A percentile compares a stretch with the other conserved stretches of the same genome.
These are phyloP conservation scores for Dactylella cylindrospora DNA, from an alignment of 2,329 filamentous ascomycete species.

Conservation along the genomic window DNA sequence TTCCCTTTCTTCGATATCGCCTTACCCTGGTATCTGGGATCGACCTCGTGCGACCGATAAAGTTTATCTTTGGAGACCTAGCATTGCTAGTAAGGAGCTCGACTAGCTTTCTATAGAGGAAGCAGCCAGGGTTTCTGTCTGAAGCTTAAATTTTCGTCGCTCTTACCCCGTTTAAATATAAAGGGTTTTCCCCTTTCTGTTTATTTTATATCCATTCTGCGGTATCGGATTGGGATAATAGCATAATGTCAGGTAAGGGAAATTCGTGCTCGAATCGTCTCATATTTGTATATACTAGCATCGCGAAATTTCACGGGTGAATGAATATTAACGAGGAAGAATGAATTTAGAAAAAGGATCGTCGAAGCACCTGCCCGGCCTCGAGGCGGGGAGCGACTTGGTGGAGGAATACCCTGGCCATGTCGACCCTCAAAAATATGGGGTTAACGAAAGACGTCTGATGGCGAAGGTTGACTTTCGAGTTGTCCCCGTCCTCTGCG, in stretches of 20 bases:
- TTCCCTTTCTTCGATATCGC: slow-evolving; percentile 26
- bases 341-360: slow-evolving; percentile 32
- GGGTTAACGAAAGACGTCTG: slow-evolving; percentile 60
- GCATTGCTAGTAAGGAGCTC: slow-evolving; percentile 11
- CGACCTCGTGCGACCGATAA: slow-evolving; percentile 36
- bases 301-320: no score
- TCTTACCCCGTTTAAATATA: background rate
- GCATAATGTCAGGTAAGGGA: slow-evolving; percentile 26
- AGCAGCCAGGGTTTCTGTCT: slow-evolving; percentile 35
- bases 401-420: slow-evolving; percentile 38
- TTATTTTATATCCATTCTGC: slow-evolving; percentile 10
- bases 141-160: slow-evolving; percentile 25
- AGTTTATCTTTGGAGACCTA: slow-evolving; percentile 33
- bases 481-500: slow-evolving; percentile 70
- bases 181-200: background rate
- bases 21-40: slow-evolving; percentile 40
- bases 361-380: slow-evolving; percentile 16
- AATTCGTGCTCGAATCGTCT: no score
- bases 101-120: slow-evolving; percentile 29
- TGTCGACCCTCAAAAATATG: slow-evolving; percentile 23
- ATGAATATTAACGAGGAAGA: no score
- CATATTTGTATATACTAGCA: no score
- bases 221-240: slow-evolving; percentile 10
- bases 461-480: slow-evolving; percentile 70
- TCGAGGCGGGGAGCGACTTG: slow-evolving; percentile 28